Evolutionary conservation across 1,284 basidiomycete species (phyloP).

Genomic region (Malassezia equina): DNA sequence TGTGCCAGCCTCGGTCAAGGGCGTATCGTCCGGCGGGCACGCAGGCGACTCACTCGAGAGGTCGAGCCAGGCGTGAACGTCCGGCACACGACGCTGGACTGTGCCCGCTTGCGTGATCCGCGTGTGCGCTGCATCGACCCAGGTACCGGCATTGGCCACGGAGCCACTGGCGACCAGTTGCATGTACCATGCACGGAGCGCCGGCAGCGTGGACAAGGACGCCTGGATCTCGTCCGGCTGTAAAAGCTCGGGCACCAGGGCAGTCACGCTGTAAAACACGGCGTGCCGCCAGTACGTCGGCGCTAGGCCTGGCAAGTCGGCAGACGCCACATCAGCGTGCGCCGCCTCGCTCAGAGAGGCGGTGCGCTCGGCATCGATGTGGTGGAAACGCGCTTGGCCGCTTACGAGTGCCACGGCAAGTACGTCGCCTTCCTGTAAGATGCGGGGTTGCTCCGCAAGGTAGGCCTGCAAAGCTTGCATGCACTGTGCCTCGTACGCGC

Average conservation of each 20-base stretch:
- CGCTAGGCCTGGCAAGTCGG: constrained; percentile 1
- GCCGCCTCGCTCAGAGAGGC: constrained; percentile 42
- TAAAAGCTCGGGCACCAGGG: constrained; percentile 56
- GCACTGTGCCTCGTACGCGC: constrained; percentile 63
- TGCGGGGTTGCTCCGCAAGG: constrained; percentile 57
- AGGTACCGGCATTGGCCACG: constrained; percentile 1
- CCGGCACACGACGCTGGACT: constrained; percentile 61
- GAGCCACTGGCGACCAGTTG: not conserved
- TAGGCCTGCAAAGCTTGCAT: constrained; percentile 60
- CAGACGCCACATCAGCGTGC: constrained; percentile 10
- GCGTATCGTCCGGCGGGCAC: constrained; percentile 19
- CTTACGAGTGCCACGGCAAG: constrained; percentile 62
- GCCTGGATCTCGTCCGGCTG: constrained; percentile 5
- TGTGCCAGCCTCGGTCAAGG: constrained; percentile 21
- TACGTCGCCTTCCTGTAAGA: constrained; percentile 71
- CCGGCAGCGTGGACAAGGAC: not conserved
- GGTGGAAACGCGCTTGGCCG: constrained; percentile 45
- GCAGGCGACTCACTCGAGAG: constrained; percentile 48
- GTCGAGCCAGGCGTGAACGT: constrained; percentile 56
- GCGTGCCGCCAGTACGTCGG: constrained; percentile 46
- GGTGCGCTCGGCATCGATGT: constrained; percentile 22
- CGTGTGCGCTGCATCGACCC: constrained; percentile 61
- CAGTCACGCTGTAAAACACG: constrained; percentile 69
- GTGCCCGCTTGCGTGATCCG: constrained; percentile 69
- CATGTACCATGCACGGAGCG: constrained; percentile 8